Percentiles rank a stretch among this genome's conserved stretches.
Conservation (phyloP, 495 filamentous ascomycete genomes). For the Penicillium steckii region DNA sequence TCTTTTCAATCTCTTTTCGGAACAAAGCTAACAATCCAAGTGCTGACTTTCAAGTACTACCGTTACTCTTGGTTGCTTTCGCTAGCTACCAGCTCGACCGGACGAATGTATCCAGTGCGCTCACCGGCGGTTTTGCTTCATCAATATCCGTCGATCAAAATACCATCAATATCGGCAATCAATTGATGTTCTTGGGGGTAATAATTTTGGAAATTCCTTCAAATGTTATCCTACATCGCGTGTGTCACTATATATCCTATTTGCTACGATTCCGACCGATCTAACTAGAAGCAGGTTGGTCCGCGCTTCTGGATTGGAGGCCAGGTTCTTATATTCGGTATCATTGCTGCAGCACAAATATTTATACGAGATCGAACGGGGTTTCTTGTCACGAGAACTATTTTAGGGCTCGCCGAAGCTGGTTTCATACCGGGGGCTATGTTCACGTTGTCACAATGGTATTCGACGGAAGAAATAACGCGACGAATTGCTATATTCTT, state of each 20-base stretch:
- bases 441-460: constrained; percentile 58
- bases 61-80: constrained; percentile 48
- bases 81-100: constrained; percentile 50
- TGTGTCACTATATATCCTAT: neutral
- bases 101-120: constrained; percentile 42
- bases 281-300: constrained; percentile 35
- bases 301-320: constrained; percentile 48
- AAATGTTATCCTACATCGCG: constrained; percentile 41
- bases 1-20: neutral
- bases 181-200: constrained; percentile 52
- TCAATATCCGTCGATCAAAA: constrained; percentile 47
- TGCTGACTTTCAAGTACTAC: constrained; percentile 42
- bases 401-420: constrained; percentile 52
- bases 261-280: neutral
- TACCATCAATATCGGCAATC: constrained; percentile 55
- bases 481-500: constrained; percentile 52
- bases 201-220: constrained; percentile 54
- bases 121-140: constrained; percentile 43
- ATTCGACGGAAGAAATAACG: constrained; percentile 49
- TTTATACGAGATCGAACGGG: constrained; percentile 45
- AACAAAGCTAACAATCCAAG: constrained; percentile 12
- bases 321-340: constrained; percentile 53
- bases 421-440: constrained; percentile 58
- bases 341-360: constrained; percentile 51
- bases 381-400: constrained; percentile 42